Conservation (phyloP, 768 basidiomycete species). For the Suillus placidus region DNA sequence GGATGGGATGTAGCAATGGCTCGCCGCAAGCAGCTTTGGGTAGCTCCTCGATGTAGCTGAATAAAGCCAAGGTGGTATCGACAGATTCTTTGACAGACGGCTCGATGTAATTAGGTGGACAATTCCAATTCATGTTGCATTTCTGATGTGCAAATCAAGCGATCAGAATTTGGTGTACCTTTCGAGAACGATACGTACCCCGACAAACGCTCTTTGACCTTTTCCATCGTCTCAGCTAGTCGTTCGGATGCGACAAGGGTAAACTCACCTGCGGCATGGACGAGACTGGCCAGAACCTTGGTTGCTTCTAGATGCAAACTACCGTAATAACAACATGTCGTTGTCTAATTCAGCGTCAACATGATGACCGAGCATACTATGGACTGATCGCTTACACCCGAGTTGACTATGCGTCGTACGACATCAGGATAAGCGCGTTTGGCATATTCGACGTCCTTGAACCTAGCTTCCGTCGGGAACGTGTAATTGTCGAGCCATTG, state of each 20-base stretch:
- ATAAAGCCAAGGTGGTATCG: constrained; percentile 60
- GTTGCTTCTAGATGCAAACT: constrained; percentile 81
- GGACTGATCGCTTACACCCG: constrained; percentile 59
- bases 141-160: constrained; percentile 26
- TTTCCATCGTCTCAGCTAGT: constrained; percentile 14
- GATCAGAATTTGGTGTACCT: neutral
- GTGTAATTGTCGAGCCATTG: constrained; percentile 87
- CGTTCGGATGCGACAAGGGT: neutral
- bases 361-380: constrained; percentile 8
- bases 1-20: constrained; percentile 81
- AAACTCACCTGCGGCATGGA: constrained; percentile 58
- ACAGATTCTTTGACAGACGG: constrained; percentile 61
- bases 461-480: constrained; percentile 86
- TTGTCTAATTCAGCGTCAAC: constrained; percentile 60
- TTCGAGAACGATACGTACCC: constrained; percentile 51
- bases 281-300: constrained; percentile 77
- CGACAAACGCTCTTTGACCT: constrained; percentile 86
- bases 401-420: constrained; percentile 69
- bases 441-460: constrained; percentile 72
- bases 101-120: constrained; percentile 71
- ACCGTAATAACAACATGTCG: constrained; percentile 92
- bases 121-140: constrained; percentile 59
- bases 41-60: constrained; percentile 68
- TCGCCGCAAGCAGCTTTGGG: constrained; percentile 38
- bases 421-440: constrained; percentile 66